These are phyloP conservation scores for Perkinsus marinus DNA, from an alignment of 169 alveolate species.

Conservation along the genomic window DNA sequence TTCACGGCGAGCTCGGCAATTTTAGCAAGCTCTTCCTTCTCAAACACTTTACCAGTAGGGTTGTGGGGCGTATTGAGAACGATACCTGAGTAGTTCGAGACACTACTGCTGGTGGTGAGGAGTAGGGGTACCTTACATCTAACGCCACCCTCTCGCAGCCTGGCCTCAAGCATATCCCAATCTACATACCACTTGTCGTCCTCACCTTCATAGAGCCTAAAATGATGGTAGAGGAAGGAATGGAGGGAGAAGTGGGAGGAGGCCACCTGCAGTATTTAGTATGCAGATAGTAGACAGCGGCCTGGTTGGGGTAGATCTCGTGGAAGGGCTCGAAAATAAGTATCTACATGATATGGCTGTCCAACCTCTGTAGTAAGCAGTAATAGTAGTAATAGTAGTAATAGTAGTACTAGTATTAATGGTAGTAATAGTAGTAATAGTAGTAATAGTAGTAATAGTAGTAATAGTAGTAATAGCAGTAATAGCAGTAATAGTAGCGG, in stretches of 20 bases:
- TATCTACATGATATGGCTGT: too few species aligned
- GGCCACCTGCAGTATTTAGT: not conserved
- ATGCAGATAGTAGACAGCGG: not conserved
- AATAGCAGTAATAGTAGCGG: too few species aligned
- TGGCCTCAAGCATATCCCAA: not conserved
- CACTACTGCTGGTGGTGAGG: not conserved
- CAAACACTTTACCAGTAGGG: not conserved
- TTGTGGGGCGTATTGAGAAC: not conserved
- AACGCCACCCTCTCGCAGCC: not conserved
- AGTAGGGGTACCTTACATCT: not conserved
- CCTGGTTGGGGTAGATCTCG: constrained; percentile 5
- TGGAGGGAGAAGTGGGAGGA: not conserved
- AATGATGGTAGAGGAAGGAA: not conserved
- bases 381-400: too few species aligned
- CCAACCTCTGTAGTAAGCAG: too few species aligned
- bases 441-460: too few species aligned
- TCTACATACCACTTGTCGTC: not conserved
- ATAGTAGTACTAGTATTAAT: too few species aligned
- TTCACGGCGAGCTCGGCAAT: too few species aligned
- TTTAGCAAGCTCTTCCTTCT: too few species aligned
- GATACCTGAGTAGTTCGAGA: not conserved
- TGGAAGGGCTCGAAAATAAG: constrained; percentile 2
- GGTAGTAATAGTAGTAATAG: too few species aligned
- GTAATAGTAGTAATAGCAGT: too few species aligned
- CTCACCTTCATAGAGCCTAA: not conserved